Evolutionary conservation across 129 eudicot genomes (phyloP).

Genomic region (Pittosporum tobira): DNA sequence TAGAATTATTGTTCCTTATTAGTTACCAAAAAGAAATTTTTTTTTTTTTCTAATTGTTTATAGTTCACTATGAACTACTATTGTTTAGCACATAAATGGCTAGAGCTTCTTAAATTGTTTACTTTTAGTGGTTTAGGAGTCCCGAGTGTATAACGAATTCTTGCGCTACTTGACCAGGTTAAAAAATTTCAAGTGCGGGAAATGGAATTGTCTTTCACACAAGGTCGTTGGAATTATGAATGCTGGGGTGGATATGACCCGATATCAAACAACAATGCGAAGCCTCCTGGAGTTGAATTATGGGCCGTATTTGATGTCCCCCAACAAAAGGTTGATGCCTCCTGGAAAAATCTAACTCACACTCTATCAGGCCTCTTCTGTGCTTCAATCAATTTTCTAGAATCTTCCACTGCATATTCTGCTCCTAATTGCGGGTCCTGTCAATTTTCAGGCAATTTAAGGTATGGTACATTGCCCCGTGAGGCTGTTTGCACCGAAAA

Average conservation of each 20-base stretch:
- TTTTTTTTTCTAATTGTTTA: background rate
- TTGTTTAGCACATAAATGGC: slow-evolving; percentile 14
- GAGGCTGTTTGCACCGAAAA: slow-evolving; percentile 99
- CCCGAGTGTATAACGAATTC: slow-evolving; percentile 9
- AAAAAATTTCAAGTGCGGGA: slow-evolving; percentile 70
- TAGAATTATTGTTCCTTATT: background rate
- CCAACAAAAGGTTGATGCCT: slow-evolving; percentile 61
- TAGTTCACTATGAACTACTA: slow-evolving; percentile 3
- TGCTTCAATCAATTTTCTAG: slow-evolving; percentile 93
- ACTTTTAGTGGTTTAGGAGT: background rate
- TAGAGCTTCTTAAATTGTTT: slow-evolving; percentile 1
- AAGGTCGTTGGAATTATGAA: slow-evolving; percentile 97
- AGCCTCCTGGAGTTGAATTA: slow-evolving; percentile 97
- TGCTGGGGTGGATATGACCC: slow-evolving; percentile 98
- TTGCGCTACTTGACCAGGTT: slow-evolving; percentile 48
- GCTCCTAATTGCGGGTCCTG: slow-evolving; percentile 78
- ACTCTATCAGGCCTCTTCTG: slow-evolving; percentile 98
- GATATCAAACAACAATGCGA: slow-evolving; percentile 65
- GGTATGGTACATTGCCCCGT: slow-evolving; percentile 88
- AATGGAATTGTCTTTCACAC: slow-evolving; percentile 95
- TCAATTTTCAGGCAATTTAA: slow-evolving; percentile 53
- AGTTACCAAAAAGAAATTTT: background rate
- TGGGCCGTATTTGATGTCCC: slow-evolving; percentile 97
- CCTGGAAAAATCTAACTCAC: slow-evolving; percentile 91
- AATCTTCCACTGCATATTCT: slow-evolving; percentile 78